These are phyloP conservation scores for Chrysoporthe deuterocubensis DNA, from an alignment of 2,329 filamentous ascomycete species.

Conservation along the genomic window DNA sequence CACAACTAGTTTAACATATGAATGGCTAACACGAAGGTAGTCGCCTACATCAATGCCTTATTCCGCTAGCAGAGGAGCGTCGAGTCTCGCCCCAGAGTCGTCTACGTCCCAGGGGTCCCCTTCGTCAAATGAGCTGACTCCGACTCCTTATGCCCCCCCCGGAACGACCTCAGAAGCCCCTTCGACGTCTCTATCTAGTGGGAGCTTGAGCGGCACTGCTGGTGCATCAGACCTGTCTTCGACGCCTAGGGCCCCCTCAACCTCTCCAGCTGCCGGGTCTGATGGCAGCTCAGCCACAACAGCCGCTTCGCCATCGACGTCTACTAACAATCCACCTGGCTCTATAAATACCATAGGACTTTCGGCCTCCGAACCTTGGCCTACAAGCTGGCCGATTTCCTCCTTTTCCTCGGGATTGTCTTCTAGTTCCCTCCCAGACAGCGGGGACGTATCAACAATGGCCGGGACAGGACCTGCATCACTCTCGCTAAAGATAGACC, in stretches of 20 bases:
- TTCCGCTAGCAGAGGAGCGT: background rate
- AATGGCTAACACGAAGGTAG: background rate
- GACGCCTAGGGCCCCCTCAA: background rate
- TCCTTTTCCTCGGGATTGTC: background rate
- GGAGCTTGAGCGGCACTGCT: constrained; percentile 1
- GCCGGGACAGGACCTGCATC: background rate
- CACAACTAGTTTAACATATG: background rate
- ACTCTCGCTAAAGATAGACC: constrained; percentile 8
- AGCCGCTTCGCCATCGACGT: background rate
- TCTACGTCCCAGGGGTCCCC: constrained; percentile 3
- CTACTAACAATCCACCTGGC: background rate
- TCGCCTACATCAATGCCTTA: background rate
- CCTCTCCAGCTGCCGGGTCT: background rate
- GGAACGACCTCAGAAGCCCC: background rate
- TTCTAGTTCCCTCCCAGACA: background rate
- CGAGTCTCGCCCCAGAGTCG: background rate
- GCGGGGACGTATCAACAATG: background rate
- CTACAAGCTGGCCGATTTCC: background rate
- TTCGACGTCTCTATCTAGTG: background rate
- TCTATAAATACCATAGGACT: background rate
- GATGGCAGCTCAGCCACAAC: constrained; percentile 4
- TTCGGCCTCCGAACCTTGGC: background rate
- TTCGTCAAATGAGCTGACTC: constrained; percentile 11
- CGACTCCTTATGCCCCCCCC: background rate
- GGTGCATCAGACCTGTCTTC: background rate